Evolutionary conservation across 805 yeast genomes (phyloP).

Genomic region (Candida ovalis): DNA sequence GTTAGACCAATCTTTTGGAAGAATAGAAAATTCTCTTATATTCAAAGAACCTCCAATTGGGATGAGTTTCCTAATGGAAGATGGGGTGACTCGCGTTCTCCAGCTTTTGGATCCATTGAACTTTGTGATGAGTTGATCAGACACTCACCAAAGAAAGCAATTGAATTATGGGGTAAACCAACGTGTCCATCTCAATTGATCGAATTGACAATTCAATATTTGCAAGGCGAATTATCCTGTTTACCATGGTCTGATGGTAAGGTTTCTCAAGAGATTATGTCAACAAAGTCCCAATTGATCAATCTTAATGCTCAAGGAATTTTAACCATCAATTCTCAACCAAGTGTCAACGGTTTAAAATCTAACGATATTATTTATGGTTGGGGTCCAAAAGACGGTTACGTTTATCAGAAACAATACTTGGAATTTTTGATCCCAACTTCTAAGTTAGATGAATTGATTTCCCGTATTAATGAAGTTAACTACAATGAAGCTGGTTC

Average conservation of each 20-base stretch:
- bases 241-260: constrained; percentile 97
- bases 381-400: constrained; percentile 95
- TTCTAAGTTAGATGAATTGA: constrained; percentile 32
- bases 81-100: constrained; percentile 98
- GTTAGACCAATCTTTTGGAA: constrained; percentile 97
- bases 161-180: constrained; percentile 89
- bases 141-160: constrained; percentile 75
- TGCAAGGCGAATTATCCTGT: constrained; percentile 65
- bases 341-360: constrained; percentile 76
- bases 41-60: constrained; percentile 88
- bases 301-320: constrained; percentile 64
- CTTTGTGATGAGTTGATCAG: constrained; percentile 76
- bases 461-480: constrained; percentile 41
- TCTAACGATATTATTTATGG: constrained; percentile 75
- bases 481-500: constrained; percentile 32
- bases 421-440: constrained; percentile 80
- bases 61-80: constrained; percentile 99
- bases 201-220: constrained; percentile 59
- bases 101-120: constrained; percentile 92
- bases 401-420: constrained; percentile 92
- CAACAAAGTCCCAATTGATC: constrained; percentile 56
- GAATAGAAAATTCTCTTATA: constrained; percentile 84
- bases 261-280: constrained; percentile 66
- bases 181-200: constrained; percentile 54
- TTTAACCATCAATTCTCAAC: constrained; percentile 89